A percentile compares a stretch with the other conserved stretches of the same genome.
Evolutionary conservation across 2,329 filamentous ascomycete species (phyloP).

Genomic region (Aspergillus alliaceus): DNA sequence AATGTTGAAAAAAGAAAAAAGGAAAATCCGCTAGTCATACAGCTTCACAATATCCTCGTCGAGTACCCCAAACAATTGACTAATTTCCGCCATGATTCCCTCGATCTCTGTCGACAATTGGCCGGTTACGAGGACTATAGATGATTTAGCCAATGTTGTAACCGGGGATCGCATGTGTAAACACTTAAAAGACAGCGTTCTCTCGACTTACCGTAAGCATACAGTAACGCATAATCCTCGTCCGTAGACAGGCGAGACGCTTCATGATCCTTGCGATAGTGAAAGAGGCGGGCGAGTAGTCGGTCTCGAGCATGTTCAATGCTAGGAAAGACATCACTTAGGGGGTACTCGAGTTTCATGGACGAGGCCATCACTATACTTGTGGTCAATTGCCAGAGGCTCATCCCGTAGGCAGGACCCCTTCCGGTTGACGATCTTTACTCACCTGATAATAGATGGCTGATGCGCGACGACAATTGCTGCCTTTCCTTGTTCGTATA

Average conservation of each 20-base stretch:
- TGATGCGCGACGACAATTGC: slow-evolving; percentile 82
- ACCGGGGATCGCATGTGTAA: background rate
- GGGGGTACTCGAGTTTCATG: slow-evolving; percentile 89
- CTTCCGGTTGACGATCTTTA: background rate
- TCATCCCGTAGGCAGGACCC: background rate
- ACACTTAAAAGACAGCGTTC: background rate
- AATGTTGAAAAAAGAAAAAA: no score
- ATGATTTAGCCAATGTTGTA: background rate
- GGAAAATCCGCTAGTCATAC: slow-evolving; percentile 36
- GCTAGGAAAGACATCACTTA: slow-evolving; percentile 84
- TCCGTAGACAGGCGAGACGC: slow-evolving; percentile 46
- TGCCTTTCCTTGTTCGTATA: slow-evolving; percentile 78
- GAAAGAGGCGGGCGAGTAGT: slow-evolving; percentile 81
- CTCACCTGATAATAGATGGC: slow-evolving; percentile 71
- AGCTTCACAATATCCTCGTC: slow-evolving; percentile 63
- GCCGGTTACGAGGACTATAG: slow-evolving; percentile 60
- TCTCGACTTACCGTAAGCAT: slow-evolving; percentile 71
- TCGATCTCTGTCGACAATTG: slow-evolving; percentile 58
- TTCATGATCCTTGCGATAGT: slow-evolving; percentile 72
- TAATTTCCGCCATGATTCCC: slow-evolving; percentile 55
- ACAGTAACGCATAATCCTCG: slow-evolving; percentile 83
- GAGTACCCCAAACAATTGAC: slow-evolving; percentile 61
- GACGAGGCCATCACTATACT: slow-evolving; percentile 82
- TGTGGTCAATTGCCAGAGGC: slow-evolving; percentile 26
- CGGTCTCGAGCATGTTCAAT: slow-evolving; percentile 78